Conservation (phyloP, 2,329 filamentous ascomycete genomes). For the Catunica adiposa region DNA sequence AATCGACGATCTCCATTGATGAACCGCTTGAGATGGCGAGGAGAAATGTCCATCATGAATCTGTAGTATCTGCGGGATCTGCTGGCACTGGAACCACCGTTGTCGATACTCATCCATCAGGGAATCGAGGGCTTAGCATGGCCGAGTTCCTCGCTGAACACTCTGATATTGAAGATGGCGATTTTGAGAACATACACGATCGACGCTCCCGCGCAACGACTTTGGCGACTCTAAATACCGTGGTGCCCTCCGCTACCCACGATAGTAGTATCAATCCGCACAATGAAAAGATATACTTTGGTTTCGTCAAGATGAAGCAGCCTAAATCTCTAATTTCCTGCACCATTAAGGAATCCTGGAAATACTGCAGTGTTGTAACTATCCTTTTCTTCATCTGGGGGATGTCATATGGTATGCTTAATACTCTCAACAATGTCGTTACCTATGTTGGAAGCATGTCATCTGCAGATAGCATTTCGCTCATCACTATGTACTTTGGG, state of each 20-base stretch:
- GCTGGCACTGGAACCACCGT: neutral
- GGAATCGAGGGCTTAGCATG: conserved; percentile 4
- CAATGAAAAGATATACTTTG: conserved; percentile 46
- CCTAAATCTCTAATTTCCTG: conserved; percentile 56
- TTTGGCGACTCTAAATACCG: conserved; percentile 12
- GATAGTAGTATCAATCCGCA: conserved; percentile 23
- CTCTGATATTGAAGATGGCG: conserved; percentile 5
- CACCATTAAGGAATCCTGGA: conserved; percentile 46
- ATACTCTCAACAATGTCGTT: conserved; percentile 60
- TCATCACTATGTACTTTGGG: conserved; percentile 55
- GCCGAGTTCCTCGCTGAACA: conserved; percentile 11
- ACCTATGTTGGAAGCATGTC: conserved; percentile 45
- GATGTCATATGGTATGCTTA: conserved; percentile 73
- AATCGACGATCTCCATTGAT: neutral
- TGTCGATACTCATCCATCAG: neutral
- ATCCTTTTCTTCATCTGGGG: conserved; percentile 82
- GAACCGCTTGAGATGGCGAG: neutral
- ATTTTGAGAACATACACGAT: conserved; percentile 2
- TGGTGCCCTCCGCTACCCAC: conserved; percentile 21
- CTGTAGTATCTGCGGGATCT: neutral
- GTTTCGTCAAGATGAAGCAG: conserved; percentile 54
- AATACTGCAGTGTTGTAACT: conserved; percentile 58
- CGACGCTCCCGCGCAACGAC: conserved; percentile 13
- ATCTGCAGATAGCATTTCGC: conserved; percentile 44
- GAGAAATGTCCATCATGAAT: neutral